Evolutionary conservation across 208 protist species (phyloP), one percentile per base, ranked within the genome.

Genomic region (Wallacemonas sp.): DNA sequence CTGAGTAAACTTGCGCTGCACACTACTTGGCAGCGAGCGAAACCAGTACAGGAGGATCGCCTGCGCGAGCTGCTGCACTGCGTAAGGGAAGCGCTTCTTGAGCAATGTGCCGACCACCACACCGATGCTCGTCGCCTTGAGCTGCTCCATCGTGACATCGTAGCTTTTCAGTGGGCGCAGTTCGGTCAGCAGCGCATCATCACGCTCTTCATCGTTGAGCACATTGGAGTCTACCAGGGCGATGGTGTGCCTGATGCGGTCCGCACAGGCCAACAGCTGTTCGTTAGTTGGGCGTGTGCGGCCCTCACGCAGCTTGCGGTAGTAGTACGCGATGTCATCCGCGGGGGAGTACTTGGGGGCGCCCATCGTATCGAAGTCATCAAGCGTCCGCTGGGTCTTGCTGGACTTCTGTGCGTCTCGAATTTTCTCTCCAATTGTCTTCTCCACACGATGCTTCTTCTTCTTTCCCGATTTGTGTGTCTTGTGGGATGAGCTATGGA

Each of bases 41-140:
- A 92, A 92, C 89, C 89, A 95, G 69, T 82, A 92, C n/a, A 54
- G 61, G 1, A 89, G 51, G 68, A 92, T 89, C 3, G 80, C 85
- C 38, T 77, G 36, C 0, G 89, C 77, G 12, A 95, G 79, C 33
- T 66, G 56, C 22, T 66, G 68, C 6, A 89, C 72, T 0, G 70
- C 61, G 2, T 53, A 11, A 2, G 85, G 79, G 45, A 85, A 89
- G 30, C 33, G 42, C 14, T 64, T 49, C 38, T 73, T 58, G 42
- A 87, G 53, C 30, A 95, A 78, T 12, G 72, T 51, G 21, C 89
- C 89, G 9, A 93, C 78, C 15, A 66, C 58, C n/a, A 84, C 77
- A 2, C 89, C 89, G 31, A 92, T 70, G 34, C 67, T 61, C 0
- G 76, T 80, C 31, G 56, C 39, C 42, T 70, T 59, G 24, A 94